These are phyloP conservation scores for Acer yangbiense DNA, from an alignment of 345 rosid genomes.

Conservation along the genomic window DNA sequence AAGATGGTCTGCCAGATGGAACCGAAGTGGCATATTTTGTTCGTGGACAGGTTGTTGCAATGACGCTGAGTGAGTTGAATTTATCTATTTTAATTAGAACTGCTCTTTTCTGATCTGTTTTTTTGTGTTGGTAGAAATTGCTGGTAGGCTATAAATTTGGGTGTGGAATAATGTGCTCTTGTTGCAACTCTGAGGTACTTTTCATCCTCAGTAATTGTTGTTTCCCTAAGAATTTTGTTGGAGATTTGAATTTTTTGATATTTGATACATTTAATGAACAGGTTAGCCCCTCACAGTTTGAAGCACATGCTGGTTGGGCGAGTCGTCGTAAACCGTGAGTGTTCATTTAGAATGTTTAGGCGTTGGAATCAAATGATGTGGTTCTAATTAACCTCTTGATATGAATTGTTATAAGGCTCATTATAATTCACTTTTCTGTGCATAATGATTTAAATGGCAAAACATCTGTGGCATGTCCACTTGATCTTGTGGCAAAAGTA, in stretches of 20 bases:
- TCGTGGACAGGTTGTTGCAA: conserved; percentile 66
- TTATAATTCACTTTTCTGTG: neutral
- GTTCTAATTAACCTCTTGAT: neutral
- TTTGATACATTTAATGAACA: conserved; percentile 37
- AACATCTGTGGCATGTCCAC: neutral
- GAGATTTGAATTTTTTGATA: conserved; percentile 22
- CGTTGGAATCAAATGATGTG: conserved; percentile 4
- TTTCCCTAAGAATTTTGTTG: conserved; percentile 10
- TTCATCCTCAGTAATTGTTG: conserved; percentile 20
- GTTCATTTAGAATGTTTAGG: neutral
- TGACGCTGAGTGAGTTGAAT: neutral
- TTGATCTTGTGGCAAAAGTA: neutral
- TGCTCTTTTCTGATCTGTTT: conserved; percentile 27
- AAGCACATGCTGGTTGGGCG: conserved; percentile 98
- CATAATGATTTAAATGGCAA: conserved; percentile 1
- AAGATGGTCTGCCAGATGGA: conserved; percentile 82
- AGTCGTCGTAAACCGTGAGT: conserved; percentile 95
- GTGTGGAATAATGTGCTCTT: conserved; percentile 76
- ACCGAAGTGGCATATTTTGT: conserved; percentile 84
- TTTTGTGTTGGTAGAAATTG: conserved; percentile 58
- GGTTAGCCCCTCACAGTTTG: conserved; percentile 92
- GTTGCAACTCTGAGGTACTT: conserved; percentile 79
- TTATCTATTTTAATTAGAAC: conserved; percentile 3
- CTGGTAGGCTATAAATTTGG: conserved; percentile 86
- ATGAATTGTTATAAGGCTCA: neutral